A percentile compares a stretch with the other conserved stretches of the same genome.
Evolutionary conservation across 768 basidiomycete genomes (phyloP).

Genomic region (Phylloporus sp.): DNA sequence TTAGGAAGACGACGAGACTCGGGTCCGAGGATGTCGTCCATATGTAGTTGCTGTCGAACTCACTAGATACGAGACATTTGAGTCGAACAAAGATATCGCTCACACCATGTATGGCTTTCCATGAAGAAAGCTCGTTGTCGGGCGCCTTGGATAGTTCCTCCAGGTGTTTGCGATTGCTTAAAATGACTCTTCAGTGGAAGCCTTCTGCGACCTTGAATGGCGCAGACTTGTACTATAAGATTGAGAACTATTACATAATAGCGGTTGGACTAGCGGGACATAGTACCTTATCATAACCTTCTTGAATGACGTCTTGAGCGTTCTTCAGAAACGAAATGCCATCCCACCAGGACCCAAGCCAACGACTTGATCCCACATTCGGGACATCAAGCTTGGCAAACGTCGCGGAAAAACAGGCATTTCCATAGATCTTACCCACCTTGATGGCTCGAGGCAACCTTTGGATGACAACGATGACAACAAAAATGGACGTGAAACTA

Average conservation of each 20-base stretch:
- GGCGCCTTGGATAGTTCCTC: conserved; percentile 39
- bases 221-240: background rate
- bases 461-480: too few species aligned
- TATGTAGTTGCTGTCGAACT: conserved; percentile 31
- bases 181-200: conserved; percentile 36
- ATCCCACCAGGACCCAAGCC: too few species aligned
- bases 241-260: background rate
- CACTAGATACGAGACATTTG: background rate
- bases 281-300: conserved; percentile 32
- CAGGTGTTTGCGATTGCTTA: conserved; percentile 28
- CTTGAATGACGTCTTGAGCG: conserved; percentile 19
- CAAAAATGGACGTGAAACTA: too few species aligned
- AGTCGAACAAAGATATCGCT: background rate
- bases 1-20: conserved; percentile 25
- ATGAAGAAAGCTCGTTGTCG: conserved; percentile 34
- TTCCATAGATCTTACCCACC: too few species aligned
- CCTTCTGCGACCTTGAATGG: conserved; percentile 29
- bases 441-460: too few species aligned
- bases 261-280: background rate
- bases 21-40: conserved; percentile 34
- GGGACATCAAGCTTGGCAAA: too few species aligned
- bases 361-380: too few species aligned
- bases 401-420: too few species aligned
- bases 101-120: conserved; percentile 33
- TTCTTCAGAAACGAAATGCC: conserved; percentile 3